Conservation (phyloP, 495 filamentous ascomycete genomes). For the Physcia stellaris region DNA sequence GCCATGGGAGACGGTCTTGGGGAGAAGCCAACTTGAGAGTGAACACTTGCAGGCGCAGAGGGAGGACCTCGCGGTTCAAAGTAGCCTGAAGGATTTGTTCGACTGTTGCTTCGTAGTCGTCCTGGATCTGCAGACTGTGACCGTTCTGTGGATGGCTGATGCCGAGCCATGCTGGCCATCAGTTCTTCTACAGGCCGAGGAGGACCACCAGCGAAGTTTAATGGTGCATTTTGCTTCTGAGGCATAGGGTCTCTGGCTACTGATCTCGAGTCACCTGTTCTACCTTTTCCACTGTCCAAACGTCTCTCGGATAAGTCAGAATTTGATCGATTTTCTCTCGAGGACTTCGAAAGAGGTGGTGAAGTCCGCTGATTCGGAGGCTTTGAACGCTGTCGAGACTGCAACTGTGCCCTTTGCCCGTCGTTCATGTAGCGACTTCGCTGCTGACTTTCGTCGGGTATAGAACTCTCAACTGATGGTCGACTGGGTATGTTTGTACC, state of each 20-base stretch:
- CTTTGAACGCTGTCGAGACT: no score
- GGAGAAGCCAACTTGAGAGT: conserved; percentile 32
- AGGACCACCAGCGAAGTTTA: no score
- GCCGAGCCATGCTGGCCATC: conserved; percentile 14
- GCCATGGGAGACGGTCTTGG: conserved; percentile 38
- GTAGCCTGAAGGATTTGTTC: conserved; percentile 26
- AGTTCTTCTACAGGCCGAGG: conserved; percentile 29
- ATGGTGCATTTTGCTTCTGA: no score
- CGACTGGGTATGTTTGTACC: no score
- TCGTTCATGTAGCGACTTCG: neutral
- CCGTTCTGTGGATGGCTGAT: conserved; percentile 21
- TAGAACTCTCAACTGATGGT: conserved; percentile 41
- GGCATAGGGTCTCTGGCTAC: neutral
- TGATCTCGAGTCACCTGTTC: neutral
- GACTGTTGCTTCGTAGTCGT: conserved; percentile 35
- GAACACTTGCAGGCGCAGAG: conserved; percentile 18
- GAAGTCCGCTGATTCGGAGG: neutral
- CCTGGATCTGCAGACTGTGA: conserved; percentile 29
- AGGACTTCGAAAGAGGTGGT: neutral
- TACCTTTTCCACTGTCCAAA: neutral
- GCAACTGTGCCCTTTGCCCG: no score
- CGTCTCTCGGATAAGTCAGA: neutral
- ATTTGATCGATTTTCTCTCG: neutral
- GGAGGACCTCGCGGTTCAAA: conserved; percentile 28
- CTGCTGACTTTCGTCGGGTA: conserved; percentile 31